Base-by-base conservation (phyloP, 345 rosid species). In the Psidium guajava region DNA sequence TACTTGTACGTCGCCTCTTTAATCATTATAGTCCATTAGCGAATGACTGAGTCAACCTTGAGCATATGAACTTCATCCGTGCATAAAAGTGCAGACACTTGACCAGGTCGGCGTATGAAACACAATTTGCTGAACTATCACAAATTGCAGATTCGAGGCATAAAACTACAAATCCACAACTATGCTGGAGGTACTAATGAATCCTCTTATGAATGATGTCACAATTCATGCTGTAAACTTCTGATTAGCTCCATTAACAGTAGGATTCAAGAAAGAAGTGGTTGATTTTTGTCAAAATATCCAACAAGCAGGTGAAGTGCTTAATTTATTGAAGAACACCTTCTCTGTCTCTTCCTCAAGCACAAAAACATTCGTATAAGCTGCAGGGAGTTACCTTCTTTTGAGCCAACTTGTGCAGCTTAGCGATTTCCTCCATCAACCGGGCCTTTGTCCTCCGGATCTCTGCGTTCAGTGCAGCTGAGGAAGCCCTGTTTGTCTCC, bases 401-500 rank as follows among this genome's bases (percentile, higher is more conserved):
- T 49, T 84, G 84, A 44, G 95, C 95, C 81, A 94, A 88, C 86
- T 94, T 95, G 82, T 91, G 90, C 5, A 95, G 92, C 86, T 94
- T 93, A 69, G 94, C 92, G 85, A 93, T 85, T 86, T 95, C 95
- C 54, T 94, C 97, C 85, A 89, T 88, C 87, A 94, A 87, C 40
- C 95, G 90, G 28, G 96, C 95, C 87, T 94, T 97, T 25, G 91
- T 90, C 83, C 94, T 90, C 83, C 97, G 95, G 90, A 94, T 88
- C 91, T 94, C 99, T 20, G 98, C 98, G 57, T 90, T 94, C 92
- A 93, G 85, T 6, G 96, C 97, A 24, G 90, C 95, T 0, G 90
- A 91, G 27, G 92, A 89, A n/a, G 98, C 97, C 88, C 95, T 90
- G 24, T 92, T 96, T 22, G 25, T 89, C 87, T 97, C 96, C 73